Evolutionary conservation across 208 protist genomes (phyloP).

Genomic region (Trypanosoma congolense): DNA sequence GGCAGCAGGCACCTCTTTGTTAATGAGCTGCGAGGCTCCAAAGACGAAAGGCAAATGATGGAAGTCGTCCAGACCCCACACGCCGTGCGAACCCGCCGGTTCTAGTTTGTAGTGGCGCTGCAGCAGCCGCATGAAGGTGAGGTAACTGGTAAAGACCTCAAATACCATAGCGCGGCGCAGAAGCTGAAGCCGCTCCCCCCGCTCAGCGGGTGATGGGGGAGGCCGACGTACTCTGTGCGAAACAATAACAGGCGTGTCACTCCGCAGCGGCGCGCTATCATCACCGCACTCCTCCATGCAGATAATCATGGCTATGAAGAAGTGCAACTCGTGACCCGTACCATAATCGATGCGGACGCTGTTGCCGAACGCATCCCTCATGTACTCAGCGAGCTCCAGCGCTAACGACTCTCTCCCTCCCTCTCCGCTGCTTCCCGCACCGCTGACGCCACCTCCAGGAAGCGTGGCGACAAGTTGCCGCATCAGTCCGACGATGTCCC

Average conservation of each 20-base stretch:
- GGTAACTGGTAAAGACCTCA: conserved; percentile 89
- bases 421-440: conserved; percentile 15
- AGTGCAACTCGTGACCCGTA: conserved; percentile 98
- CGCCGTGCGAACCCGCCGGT: conserved; percentile 97
- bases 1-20: conserved; percentile 28
- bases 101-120: conserved; percentile 90
- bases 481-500: conserved; percentile 38
- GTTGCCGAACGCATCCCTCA: conserved; percentile 94
- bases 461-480: conserved; percentile 44
- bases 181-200: conserved; percentile 10
- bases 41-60: conserved; percentile 98
- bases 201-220: conserved; percentile 23
- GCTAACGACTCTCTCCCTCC: conserved; percentile 29
- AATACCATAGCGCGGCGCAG: conserved; percentile 83
- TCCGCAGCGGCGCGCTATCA: conserved; percentile 35
- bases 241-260: conserved; percentile 25
- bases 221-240: conserved; percentile 4
- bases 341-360: conserved; percentile 97
- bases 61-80: conserved; percentile 99
- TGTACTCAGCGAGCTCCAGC: conserved; percentile 88
- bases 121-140: conserved; percentile 87
- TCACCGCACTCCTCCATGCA: conserved; percentile 76
- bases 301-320: conserved; percentile 92
- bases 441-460: no score
- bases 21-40: conserved; percentile 94